Evolutionary conservation across 345 rosid genomes (phyloP).

Genomic region (Orychophragmus violaceus): DNA sequence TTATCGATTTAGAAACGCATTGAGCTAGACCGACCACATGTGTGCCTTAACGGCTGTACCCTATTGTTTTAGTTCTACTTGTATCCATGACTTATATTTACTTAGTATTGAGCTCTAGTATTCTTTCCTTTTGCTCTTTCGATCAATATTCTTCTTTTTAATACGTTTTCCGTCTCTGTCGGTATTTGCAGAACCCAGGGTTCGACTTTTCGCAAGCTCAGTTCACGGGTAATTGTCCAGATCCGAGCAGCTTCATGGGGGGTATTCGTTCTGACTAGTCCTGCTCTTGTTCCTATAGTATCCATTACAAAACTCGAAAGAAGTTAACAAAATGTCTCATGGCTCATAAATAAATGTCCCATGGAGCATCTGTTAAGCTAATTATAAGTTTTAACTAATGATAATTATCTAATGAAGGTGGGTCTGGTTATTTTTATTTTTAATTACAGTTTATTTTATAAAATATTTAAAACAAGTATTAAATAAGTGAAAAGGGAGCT

Average conservation of each 20-base stretch:
- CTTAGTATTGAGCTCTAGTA: background rate
- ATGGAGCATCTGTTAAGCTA: background rate
- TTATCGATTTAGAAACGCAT: background rate
- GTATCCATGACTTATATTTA: background rate
- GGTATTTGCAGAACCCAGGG: constrained; percentile 71
- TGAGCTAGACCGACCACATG: background rate
- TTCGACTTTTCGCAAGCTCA: constrained; percentile 96
- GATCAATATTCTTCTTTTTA: background rate
- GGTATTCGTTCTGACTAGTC: constrained; percentile 55
- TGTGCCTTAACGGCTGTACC: background rate
- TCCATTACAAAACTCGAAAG: background rate
- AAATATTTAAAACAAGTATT: background rate
- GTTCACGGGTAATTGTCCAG: constrained; percentile 76
- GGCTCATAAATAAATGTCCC: background rate
- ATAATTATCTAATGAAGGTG: no score
- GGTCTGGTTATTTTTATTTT: no score
- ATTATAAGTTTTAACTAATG: no score
- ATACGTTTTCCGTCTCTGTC: background rate
- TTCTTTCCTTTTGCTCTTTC: background rate
- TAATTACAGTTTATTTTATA: background rate
- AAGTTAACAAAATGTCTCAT: background rate
- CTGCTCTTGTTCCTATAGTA: background rate
- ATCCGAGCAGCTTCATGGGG: constrained; percentile 89
- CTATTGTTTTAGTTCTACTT: background rate
- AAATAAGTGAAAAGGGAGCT: no score